Base-by-base conservation (phyloP, 257 asterid genomes). In the Cinchona pubescens region DNA sequence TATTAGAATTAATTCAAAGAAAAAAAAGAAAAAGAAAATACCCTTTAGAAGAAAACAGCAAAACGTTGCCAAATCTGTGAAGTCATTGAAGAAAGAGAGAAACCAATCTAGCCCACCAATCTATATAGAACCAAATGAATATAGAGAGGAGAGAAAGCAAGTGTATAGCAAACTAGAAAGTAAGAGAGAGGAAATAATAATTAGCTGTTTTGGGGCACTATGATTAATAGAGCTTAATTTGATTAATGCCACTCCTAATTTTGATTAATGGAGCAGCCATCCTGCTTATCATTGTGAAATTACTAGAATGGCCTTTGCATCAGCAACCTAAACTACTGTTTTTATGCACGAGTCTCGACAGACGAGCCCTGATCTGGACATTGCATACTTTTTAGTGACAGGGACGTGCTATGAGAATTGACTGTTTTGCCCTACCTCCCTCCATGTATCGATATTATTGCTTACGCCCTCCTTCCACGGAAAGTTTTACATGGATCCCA, bases 361-460 rank as follows among this genome's bases (percentile, higher is more conserved):
- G 81, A 63, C 70, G 76, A 79, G 78, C 85, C 49, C 74, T 67
- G 88, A 84, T 85, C 74, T 74, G 78, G 88, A 86, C 87, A 73
- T 71, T 70, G 70, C 79, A 75, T 61, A 79, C 90, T 86, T 91
- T 91, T 78, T 67, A 29, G 75, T 53, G 92, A 89, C 25, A 89
- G 85, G 8, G 89, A 89, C 80, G 4, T 53, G 79, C 27, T 42
- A 2, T 3, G 3, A 23, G 25, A 32, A 48, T 53, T 79, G 79
- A 79, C 92, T 1, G 6, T 23, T 77, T 69, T 76, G 55, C 79
- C 91, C 90, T 30, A 6, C 18, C n/a, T n/a, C n/a, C n/a, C n/a
- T n/a, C n/a, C n/a, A n/a, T n/a, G n/a, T n/a, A n/a, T n/a, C n/a
- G n/a, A n/a, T n/a, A n/a, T n/a, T n/a, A n/a, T n/a, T n/a, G n/a